Evolutionary conservation across 2,329 filamentous ascomycete species (phyloP), one percentile per base, ranked within the genome.

Genomic region (Aspergillus proliferans): DNA sequence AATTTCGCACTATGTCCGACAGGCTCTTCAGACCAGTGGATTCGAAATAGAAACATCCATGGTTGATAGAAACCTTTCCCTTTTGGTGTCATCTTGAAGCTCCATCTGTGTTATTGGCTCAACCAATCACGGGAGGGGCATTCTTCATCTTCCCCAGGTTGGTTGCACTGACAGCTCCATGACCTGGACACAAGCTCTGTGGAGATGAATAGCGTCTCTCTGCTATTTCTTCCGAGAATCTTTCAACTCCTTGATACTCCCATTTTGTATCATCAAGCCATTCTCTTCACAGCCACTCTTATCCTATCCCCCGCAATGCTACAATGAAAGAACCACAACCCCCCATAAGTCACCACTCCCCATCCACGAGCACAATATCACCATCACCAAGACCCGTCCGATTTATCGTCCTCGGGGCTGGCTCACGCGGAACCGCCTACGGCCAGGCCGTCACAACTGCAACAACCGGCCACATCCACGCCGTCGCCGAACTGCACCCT

Each of bases 391-490:
- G 40, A 47, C 53, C 55, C 28, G 81, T 84, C 3, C 82, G 85
- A 45, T 82, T 94, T 60, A 76, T 94, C 48, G 80, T 95, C 60
- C 84, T 95, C 58, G 90, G 90, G 18, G 89, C 88, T 6, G 89
- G 90, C 30, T 88, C 86, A 43, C 83, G 90, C 33, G 90, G 90
- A 12, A 78, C 80, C 46, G 80, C 82, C 26, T 95, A 94, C 65
- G 87, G 85, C 28, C 75, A 77, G 51, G 85, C 85, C 46, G 83
- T 89, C 7, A 68, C 73, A n/a, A 74, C 76, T 14, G 81, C 81
- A 15, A 84, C 81, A 51, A 79, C 83, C 55, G 88, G 85, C 5
- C 65, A 84, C 28, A 81, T 97, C 51, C 81, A 79, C 19, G 87
- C 87, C 22, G 82, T 98, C 14, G 89, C 87, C 19, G 93, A 97